A percentile compares a stretch with the other conserved stretches of the same genome.
Evolutionary conservation across 2,329 filamentous ascomycete genomes (phyloP).

Genomic region (Colletotrichum endophyticum): DNA sequence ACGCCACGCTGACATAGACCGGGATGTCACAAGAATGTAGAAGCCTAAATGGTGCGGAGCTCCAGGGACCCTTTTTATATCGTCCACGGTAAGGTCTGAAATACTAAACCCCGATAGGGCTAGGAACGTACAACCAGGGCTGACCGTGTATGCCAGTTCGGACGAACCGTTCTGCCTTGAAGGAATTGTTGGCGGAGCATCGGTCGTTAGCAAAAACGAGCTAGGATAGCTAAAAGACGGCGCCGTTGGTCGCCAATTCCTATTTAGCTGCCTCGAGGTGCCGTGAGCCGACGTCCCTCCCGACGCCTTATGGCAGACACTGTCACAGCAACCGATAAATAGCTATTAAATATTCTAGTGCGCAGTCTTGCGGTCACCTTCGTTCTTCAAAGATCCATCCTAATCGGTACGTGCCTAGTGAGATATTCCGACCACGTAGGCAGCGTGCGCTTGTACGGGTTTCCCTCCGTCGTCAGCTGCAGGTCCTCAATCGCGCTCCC

Average conservation of each 20-base stretch:
- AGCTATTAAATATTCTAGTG: neutral
- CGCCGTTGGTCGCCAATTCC: neutral
- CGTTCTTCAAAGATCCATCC: neutral
- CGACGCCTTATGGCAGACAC: neutral
- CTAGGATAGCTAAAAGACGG: neutral
- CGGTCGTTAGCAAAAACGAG: neutral
- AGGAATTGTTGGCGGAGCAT: neutral
- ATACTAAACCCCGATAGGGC: neutral
- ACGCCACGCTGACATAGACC: neutral
- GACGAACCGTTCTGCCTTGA: neutral
- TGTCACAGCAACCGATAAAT: neutral
- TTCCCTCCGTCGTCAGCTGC: constrained; percentile 43
- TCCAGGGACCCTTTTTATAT: neutral
- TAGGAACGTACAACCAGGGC: neutral
- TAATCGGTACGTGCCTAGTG: constrained; percentile 46
- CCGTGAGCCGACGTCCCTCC: neutral
- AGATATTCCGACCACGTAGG: constrained; percentile 60
- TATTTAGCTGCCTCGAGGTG: neutral
- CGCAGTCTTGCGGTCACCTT: neutral
- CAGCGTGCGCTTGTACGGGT: constrained; percentile 49
- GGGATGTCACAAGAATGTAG: neutral
- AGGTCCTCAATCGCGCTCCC: constrained; percentile 69
- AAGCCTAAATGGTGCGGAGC: neutral
- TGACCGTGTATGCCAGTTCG: neutral
- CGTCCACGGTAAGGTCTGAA: neutral